Evolutionary conservation across 2,329 filamentous ascomycete species (phyloP), one percentile per base, ranked within the genome.

Genomic region (Ophiostoma sp.): DNA sequence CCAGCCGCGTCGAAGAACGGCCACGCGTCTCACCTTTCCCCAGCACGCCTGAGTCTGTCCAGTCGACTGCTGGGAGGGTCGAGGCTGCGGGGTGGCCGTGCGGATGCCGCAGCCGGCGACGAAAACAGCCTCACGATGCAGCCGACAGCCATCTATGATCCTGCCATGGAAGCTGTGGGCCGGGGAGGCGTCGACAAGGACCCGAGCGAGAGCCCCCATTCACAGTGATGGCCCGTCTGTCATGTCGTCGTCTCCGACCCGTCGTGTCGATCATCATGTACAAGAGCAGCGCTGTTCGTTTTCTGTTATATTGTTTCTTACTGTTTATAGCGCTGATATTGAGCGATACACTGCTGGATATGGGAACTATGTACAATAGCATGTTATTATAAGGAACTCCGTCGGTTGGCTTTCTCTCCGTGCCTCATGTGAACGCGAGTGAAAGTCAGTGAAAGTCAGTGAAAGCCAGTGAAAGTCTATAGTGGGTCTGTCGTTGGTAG

Each of bases 21-120:
- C 16, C 60, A 63, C n/a, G 40, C 38, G 38, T 11, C 16, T 3
- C 76, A 77, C 1, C 67, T 79, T 27, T 80, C 78, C 4, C 78
- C 79, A 60, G 81, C 83, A 9, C 77, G 78, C 67, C 75, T 85
- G 72, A 85, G 81, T 66, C 75, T 85, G 52, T 82, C 82, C 5
- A 81, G 79, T 70, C 78, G 83, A 72, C 74, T 86, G 36, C 68
- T 72, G 16, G 71, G 71, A 18, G 49, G 65, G 3, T 67, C 72
- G 14, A 49, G 66, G 0, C 58, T 68, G 8, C 68, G 68, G 5
- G 65, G 68, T 6, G 41, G 65, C n/a, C 65, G 66, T 11, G 27
- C 67, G 1, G 64, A 65, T 3, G 38, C 52, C 3, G 36, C 16
- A 4, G 44, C 11, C 4, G 27, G 36, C 18, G 64, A 62, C n/a